Base-by-base conservation (phyloP, 139 green algal genomes). In the Tetradesmus obliquus region DNA sequence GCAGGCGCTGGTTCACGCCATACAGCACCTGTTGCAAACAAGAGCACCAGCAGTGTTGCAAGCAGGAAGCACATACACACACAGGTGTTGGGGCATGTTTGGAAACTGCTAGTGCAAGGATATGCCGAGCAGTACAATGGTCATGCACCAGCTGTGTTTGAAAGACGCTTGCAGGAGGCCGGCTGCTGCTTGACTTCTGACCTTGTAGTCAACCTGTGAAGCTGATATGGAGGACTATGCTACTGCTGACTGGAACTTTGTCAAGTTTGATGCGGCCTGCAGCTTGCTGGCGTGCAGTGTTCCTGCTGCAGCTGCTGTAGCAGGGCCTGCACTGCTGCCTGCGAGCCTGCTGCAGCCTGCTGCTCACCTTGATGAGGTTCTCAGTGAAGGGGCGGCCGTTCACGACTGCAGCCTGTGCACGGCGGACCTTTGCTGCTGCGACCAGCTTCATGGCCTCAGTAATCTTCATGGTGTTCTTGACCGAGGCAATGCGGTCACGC, bases 401-500 rank as follows among this genome's bases (percentile, higher is more conserved):
- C 55, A 99, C 95, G 45, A 99, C 98, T 10, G 98, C 98, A 72
- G 99, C 98, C 96, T 99, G 98, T 32, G 98, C 98, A 66, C 98
- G 96, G 92, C 97, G 96, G 55, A 99, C 97, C 92, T 99, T 99
- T 87, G 97, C 97, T 58, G 97, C 97, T 89, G 97, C 97, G 76
- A 99, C 97, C 90, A 99, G 95, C 94, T 99, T 99, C 97, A 99
- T 99, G 83, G 97, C 97, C 92, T 96, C 91, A 51, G 98, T 99
- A 94, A 99, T 99, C 96, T 99, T 99, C 94, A 99, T 95, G 53
- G 98, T 99, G 96, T 99, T 99, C 94, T 99, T 99, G 15, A 99
- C 97, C 7, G 98, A 99, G 24, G 91, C 94, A 90, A 99, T 99
- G 93, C 98, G 98, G 92, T 98, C 96, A 80, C 97, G 96, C 72